A percentile compares a stretch with the other conserved stretches of the same genome.
Evolutionary conservation across 352 stramenopile genomes (phyloP).

Genomic region (Globisporangium cystogenes): DNA sequence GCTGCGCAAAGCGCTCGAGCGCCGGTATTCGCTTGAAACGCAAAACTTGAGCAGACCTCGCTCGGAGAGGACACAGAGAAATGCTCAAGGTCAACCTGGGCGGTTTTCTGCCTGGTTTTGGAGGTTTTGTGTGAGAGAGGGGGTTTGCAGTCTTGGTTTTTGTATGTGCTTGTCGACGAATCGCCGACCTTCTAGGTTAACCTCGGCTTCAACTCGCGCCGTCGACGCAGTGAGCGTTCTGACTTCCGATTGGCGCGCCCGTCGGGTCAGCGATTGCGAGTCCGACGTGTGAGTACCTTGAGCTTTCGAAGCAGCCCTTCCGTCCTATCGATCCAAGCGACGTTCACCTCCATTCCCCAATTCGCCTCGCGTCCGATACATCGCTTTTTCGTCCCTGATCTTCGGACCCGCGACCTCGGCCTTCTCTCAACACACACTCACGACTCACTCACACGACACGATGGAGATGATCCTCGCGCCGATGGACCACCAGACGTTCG

Average conservation of each 20-base stretch:
- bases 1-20: no score
- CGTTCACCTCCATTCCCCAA: constrained; percentile 10
- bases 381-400: neutral
- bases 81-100: neutral
- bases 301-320: neutral
- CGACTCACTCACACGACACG: neutral
- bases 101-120: no score
- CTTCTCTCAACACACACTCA: neutral
- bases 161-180: no score
- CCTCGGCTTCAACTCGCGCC: no score
- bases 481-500: constrained; percentile 44
- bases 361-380: constrained; percentile 9
- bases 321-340: constrained; percentile 3
- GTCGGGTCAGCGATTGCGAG: no score
- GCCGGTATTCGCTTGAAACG: constrained; percentile 6
- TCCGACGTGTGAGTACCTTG: neutral
- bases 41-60: no score
- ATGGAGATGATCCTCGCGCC: constrained; percentile 73
- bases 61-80: neutral
- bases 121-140: no score
- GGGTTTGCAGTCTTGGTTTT: no score
- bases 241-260: no score
- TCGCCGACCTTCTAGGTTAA: no score
- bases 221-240: no score
- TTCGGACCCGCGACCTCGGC: neutral